Evolutionary conservation across 2,329 filamentous ascomycete species (phyloP).

Genomic region (Gaeumannomyces tritici): DNA sequence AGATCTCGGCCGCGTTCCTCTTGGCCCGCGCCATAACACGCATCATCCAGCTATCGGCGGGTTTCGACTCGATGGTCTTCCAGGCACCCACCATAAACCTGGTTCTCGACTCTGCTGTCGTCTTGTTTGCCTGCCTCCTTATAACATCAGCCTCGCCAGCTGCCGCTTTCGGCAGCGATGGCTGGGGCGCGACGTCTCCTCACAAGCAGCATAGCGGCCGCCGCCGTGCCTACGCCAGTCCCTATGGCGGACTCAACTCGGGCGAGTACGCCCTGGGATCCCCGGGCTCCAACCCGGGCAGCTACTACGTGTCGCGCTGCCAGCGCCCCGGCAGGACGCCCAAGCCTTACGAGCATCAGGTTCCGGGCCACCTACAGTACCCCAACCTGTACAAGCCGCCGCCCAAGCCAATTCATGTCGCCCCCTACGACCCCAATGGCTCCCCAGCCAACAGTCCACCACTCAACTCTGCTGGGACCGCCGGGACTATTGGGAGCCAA

Average conservation of each 20-base stretch:
- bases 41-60: slow-evolving; percentile 27
- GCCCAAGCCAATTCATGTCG: background rate
- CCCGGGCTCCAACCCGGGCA: background rate
- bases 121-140: slow-evolving; percentile 25
- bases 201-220: background rate
- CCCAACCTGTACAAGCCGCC: slow-evolving; percentile 3
- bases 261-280: background rate
- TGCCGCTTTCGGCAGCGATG: slow-evolving; percentile 24
- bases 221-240: background rate
- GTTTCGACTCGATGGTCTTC: slow-evolving; percentile 22
- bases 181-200: slow-evolving; percentile 30
- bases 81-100: slow-evolving; percentile 28
- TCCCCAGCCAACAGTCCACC: background rate
- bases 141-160: slow-evolving; percentile 28
- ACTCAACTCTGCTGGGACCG: background rate
- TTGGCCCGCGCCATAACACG: slow-evolving; percentile 30
- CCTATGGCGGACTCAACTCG: background rate
- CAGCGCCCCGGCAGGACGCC: background rate
- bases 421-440: background rate
- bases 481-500: no score
- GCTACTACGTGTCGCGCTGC: background rate
- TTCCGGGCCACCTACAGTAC: slow-evolving; percentile 3
- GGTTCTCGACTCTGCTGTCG: slow-evolving; percentile 29
- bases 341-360: slow-evolving; percentile 2
- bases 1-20: slow-evolving; percentile 25